Base-by-base conservation (phyloP, 176 grass and related monocot species). In the Lolium perenne region DNA sequence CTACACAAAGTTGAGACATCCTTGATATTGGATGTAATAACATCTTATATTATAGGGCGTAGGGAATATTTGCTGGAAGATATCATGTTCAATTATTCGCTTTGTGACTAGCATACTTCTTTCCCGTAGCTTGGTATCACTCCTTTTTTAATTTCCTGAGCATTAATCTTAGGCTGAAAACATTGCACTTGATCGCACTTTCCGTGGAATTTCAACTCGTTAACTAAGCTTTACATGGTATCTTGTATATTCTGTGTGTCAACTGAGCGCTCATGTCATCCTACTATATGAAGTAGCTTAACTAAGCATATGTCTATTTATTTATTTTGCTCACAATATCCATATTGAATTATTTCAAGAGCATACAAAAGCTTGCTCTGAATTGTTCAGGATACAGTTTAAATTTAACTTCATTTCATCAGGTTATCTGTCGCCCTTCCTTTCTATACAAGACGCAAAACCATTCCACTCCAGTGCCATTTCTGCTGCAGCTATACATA, bases 401-500 rank as follows among this genome's bases (percentile, higher is more conserved):
- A 7, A 9, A 22, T 80, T 46, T 69, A 14, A 59, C 16, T 8
- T 63, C 40, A 5, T 49, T 20, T 90, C 21, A 89, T 88, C 77
- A 95, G 95, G 93, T 81, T 85, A 54, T 51, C 32, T 95, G 60
- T 91, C 91, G 46, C 74, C 86, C 65, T 85, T 86, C 29, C 85
- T 94, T 61, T 84, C 43, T 81, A 69, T 95, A 79, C 82, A 94
- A 86, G 93, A 98, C 87, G 83, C 90, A 48, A 95, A 94, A 60
- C 78, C 74, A 16, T 98, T 94, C 86, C 88, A 98, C 66, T 89
- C 87, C 13, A 92, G 95, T 89, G 95, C 93, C 54, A 72, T 95
- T 64, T 98, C 82, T 84, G 91, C 95, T 54, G 86, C 95, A 65
- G 86, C 93, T 78, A 92, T 98, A 82, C 91, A 98, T 60, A 92